phyloP scores from a whole-genome alignment of 75 land plant genomes.

The Cupressus sempervirens region DNA sequence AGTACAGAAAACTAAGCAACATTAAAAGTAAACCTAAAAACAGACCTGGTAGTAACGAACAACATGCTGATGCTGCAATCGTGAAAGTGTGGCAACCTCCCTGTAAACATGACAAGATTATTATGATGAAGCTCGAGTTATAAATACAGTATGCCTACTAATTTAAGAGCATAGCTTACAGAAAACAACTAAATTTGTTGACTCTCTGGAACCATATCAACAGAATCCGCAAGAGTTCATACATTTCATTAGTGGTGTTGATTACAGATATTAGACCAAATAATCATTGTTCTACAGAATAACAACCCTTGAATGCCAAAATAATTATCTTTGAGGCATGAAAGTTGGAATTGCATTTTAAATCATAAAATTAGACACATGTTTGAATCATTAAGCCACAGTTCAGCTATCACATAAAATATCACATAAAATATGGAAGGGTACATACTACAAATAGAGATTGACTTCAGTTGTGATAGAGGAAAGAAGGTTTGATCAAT shows the following conservation, averaged over 20 bases:
- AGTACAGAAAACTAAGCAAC: not conserved
- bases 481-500: too few relatives aligned
- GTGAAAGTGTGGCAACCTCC: conserved; percentile 95
- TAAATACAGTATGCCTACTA: not conserved
- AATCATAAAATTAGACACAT: not conserved
- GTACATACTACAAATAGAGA: not conserved
- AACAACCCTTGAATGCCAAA: not conserved
- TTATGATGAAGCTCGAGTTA: not conserved
- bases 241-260: not conserved
- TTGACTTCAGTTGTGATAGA: not conserved
- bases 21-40: conserved; percentile 6
- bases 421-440: not conserved
- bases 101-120: conserved; percentile 27
- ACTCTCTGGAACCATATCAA: not conserved
- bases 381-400: not conserved
- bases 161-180: not conserved
- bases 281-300: not conserved
- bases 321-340: not conserved
- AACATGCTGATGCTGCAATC: conserved; percentile 98
- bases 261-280: not conserved
- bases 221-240: not conserved
- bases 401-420: not conserved
- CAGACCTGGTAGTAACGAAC: conserved; percentile 95
- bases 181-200: not conserved
- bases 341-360: not conserved